Percentiles rank a stretch among this genome's conserved stretches.
These are phyloP conservation scores for Neurospora sp. DNA, from an alignment of 495 filamentous ascomycete species.

Conservation along the genomic window DNA sequence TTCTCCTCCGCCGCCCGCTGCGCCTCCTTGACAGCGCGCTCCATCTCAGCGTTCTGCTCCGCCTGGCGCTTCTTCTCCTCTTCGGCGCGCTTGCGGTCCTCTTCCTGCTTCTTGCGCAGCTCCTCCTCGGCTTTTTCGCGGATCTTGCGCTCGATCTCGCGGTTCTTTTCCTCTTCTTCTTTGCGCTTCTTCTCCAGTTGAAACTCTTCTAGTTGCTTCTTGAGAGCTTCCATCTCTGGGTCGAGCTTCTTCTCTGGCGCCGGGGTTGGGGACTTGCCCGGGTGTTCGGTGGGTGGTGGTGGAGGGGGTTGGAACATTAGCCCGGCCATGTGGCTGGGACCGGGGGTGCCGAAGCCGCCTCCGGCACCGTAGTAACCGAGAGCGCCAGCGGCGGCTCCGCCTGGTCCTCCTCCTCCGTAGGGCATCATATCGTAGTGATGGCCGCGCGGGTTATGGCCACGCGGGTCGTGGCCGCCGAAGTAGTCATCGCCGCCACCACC, in stretches of 20 bases:
- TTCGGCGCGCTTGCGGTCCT: constrained; percentile 26
- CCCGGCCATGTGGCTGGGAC: constrained; percentile 25
- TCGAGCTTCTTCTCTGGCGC: constrained; percentile 31
- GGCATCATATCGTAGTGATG: constrained; percentile 37
- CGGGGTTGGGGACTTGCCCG: constrained; percentile 23
- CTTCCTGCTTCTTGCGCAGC: constrained; percentile 26
- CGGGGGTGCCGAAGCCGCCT: constrained; percentile 17
- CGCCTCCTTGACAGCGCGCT: constrained; percentile 25
- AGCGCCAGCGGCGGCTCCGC: constrained; percentile 13
- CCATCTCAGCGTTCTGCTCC: constrained; percentile 24
- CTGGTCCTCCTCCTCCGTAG: constrained; percentile 18
- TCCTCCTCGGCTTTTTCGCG: constrained; percentile 31
- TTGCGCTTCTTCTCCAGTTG: constrained; percentile 21
- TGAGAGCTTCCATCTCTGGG: constrained; percentile 35
- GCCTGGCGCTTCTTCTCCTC: constrained; percentile 22
- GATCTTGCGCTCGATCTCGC: constrained; percentile 35
- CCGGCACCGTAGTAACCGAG: constrained; percentile 13
- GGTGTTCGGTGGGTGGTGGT: constrained; percentile 35
- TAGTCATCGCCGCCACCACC: constrained; percentile 21
- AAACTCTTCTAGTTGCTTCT: constrained; percentile 28
- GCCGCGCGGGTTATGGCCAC: constrained; percentile 19
- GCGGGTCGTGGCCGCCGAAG: constrained; percentile 27
- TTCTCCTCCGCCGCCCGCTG: constrained; percentile 36
- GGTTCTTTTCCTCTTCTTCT: constrained; percentile 29
- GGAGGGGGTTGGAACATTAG: constrained; percentile 32